Base-by-base conservation (phyloP, 2,329 filamentous ascomycete species). In the Karstenula rhodostoma region DNA sequence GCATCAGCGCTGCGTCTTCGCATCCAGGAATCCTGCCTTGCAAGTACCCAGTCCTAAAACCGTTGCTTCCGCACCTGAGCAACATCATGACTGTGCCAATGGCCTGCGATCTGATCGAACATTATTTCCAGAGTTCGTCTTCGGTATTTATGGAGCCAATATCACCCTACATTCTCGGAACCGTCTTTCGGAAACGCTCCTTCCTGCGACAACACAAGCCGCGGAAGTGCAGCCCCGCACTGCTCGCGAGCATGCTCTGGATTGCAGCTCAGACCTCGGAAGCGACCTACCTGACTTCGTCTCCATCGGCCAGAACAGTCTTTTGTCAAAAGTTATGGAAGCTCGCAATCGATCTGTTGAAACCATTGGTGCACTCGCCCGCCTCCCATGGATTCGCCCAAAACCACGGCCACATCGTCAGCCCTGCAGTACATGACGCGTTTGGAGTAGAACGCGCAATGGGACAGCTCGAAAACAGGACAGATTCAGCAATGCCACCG, bases 231-330 rank as follows among this genome's bases (percentile, higher is more conserved):
- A 94, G 91, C 67, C 93, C 93, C 27, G 93, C 93, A 2, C 83
- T 97, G 29, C 84, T 97, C 29, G 91, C 94, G 29, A 96, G 93
- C 77, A 97, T 97, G 86, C 86, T 97, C n/a, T 97, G 93, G 93
- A 90, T 96, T 33, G 91, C 92, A 19, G 93, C 93, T 2, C 93
- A 97, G 76, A 96, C 93, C 2, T 95, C 92, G 77, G 94, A 97
- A 75, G 92, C 93, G 15, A 86, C 91, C 13, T 93, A 93, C 75
- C 78, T 97, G 67, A 94, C 92, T 23, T 91, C 90, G 46, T 87
- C 91, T 37, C 92, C 93, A 1, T 93, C 93, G 17, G 90, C 93
- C 19, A 86, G 94, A 62, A 90, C 90, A 42, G 89, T 91, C 71
- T 90, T 95, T 55, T 96, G 93, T 79, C 92, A 96, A 77, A 94